Conservation (phyloP, 169 alveolate genomes). For the Gregarina niphandrodes region DNA sequence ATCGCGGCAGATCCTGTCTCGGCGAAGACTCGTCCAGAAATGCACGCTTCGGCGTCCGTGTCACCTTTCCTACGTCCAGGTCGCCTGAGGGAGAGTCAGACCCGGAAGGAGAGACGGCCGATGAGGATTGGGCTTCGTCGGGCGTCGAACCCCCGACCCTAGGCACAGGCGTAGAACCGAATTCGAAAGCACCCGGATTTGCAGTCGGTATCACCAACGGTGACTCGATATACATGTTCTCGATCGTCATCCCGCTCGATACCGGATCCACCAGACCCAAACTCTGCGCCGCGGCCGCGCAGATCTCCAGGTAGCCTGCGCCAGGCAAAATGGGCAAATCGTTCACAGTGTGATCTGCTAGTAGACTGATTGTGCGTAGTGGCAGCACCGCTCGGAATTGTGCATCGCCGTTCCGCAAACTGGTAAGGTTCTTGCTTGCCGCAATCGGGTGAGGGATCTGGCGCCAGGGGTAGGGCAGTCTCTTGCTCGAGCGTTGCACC, state of each 20-base stretch:
- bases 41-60: neutral
- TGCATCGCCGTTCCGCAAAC: conserved; percentile 6
- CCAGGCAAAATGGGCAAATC: conserved; percentile 34
- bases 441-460: conserved; percentile 30
- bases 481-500: conserved; percentile 7
- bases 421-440: conserved; percentile 10
- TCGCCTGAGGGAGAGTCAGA: neutral
- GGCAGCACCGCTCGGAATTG: conserved; percentile 18
- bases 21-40: too few species aligned
- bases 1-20: too few species aligned
- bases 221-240: conserved; percentile 16
- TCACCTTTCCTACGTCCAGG: neutral
- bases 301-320: conserved; percentile 29
- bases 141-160: neutral
- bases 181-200: neutral
- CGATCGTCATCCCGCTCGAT: conserved; percentile 12
- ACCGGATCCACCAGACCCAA: conserved; percentile 10
- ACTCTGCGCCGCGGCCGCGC: conserved; percentile 27
- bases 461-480: conserved; percentile 35
- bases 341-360: conserved; percentile 33
- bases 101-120: neutral
- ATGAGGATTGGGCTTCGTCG: too few species aligned
- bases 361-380: conserved; percentile 19
- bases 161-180: neutral
- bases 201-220: conserved; percentile 17